Percentiles rank a stretch among this genome's conserved stretches.
Conservation (phyloP, 345 rosid species). For the Aethionema arabicum region DNA sequence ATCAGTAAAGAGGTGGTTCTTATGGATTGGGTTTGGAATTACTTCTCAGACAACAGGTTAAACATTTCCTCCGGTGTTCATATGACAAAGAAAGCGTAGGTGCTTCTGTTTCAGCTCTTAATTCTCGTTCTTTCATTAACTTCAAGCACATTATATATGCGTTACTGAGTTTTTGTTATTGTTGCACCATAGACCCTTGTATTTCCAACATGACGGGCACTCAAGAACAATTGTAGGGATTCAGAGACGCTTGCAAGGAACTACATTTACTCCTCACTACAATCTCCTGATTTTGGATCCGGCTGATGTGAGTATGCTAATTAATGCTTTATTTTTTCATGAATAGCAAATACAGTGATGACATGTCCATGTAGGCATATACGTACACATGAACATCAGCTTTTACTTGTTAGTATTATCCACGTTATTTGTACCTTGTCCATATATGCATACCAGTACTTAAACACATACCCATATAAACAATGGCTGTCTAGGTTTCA, state of each 20-base stretch:
- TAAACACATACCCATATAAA: no score
- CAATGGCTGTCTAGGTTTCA: no score
- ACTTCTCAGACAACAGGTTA: conserved; percentile 53
- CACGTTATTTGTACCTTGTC: no score
- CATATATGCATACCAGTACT: no score
- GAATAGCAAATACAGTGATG: background rate
- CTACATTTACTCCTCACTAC: conserved; percentile 42
- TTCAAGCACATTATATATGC: background rate
- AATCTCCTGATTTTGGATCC: conserved; percentile 76
- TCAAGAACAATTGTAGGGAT: conserved; percentile 79
- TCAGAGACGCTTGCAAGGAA: conserved; percentile 48
- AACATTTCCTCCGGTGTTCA: conserved; percentile 40
- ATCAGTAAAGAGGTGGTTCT: conserved; percentile 48
- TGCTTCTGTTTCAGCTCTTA: conserved; percentile 24
- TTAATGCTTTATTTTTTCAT: background rate
- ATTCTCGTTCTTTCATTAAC: background rate
- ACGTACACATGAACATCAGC: background rate
- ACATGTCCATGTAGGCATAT: background rate
- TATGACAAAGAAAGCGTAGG: conserved; percentile 53
- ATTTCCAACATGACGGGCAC: conserved; percentile 87
- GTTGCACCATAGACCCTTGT: conserved; percentile 61
- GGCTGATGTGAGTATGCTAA: conserved; percentile 50
- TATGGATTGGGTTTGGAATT: conserved; percentile 80
- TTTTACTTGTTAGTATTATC: background rate
- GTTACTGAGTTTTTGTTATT: conserved; percentile 20